Evolutionary conservation across 2,329 filamentous ascomycete genomes (phyloP), one percentile per base, ranked within the genome.

Genomic region (Hymenoscyphus repandus): DNA sequence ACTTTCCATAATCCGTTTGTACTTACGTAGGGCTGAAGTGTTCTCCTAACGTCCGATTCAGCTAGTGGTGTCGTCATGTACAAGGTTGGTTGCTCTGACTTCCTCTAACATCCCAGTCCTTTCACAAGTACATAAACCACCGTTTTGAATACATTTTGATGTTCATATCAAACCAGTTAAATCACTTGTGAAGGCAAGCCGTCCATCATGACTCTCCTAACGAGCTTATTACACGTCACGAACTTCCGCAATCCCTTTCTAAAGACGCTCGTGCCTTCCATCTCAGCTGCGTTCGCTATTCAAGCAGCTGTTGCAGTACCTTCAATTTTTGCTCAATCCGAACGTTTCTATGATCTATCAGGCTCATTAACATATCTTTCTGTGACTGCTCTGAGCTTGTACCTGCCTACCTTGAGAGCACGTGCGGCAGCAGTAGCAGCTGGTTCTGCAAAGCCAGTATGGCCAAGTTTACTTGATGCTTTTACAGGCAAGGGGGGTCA

Each of bases 301-400:
- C 84, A 87, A 69, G 72, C 76, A 7, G 79, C 75, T 37, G 78
- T 80, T 6, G 83, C 80, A 4, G 64, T 83, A 1, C 84, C 84
- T 5, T 85, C 81, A 5, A 79, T 85, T 53, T 56, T 75, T 22
- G 70, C 72, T 31, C 75, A 81, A 60, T 78, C 79, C 6, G 85
- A 88, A 62, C 76, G 79, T 34, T 85, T 85, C 71, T 88, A 85
- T 64, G 85, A 88, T 63, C 66, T 84, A 43, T 83, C 80, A 1
- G 84, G 84, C 43, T 82, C 81, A 12, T 62, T 84, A 31, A 86
- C 83, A 2, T 85, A 84, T 62, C 72, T 87, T 34, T 79, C 80
- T 48, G 82, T 83, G 64, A 80, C 80, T 12, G 77, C 79, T 0
- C 66, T 86, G 27, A 80, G 77, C 52, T 70, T 87, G 13, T 81